Evolutionary conservation across 139 green algal genomes (phyloP).

Genomic region (Micractinium conductrix): DNA sequence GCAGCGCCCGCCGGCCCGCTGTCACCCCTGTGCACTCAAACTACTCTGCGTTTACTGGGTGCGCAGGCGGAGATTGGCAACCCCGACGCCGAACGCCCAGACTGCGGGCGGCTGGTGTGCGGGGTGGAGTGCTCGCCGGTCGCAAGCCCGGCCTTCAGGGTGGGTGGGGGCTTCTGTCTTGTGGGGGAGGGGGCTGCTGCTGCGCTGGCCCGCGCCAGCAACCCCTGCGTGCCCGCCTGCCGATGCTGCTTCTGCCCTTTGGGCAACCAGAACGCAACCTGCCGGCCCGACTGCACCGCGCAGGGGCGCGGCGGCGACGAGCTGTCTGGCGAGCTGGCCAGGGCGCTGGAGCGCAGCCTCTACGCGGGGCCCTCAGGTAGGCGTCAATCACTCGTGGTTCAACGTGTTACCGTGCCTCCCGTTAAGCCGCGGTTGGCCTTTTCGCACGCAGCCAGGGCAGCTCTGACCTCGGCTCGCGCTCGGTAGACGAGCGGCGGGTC

Average conservation of each 20-base stretch:
- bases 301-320: constrained; percentile 79
- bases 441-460: too few species aligned
- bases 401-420: too few species aligned
- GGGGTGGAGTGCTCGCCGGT: constrained; percentile 82
- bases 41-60: not conserved
- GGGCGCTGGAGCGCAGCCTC: constrained; percentile 62
- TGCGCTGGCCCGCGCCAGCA: not conserved
- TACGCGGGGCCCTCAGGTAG: constrained; percentile 38
- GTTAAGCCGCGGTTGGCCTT: too few species aligned
- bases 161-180: constrained; percentile 1
- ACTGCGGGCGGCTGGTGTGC: constrained; percentile 68
- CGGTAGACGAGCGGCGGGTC: too few species aligned
- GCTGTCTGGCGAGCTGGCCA: constrained; percentile 61
- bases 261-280: not conserved
- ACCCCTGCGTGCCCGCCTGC: not conserved
- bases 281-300: not conserved
- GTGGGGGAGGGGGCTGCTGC: not conserved
- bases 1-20: too few species aligned
- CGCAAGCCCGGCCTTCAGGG: constrained; percentile 78
- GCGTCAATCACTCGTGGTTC: too few species aligned
- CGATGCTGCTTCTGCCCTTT: not conserved
- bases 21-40: too few species aligned
- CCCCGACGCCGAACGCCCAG: constrained; percentile 47
- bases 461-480: too few species aligned
- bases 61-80: constrained; percentile 65